Percentiles rank a stretch among this genome's conserved stretches.
phyloP scores from a whole-genome alignment of 2,329 filamentous ascomycete species.

The Claviceps arundinis region DNA sequence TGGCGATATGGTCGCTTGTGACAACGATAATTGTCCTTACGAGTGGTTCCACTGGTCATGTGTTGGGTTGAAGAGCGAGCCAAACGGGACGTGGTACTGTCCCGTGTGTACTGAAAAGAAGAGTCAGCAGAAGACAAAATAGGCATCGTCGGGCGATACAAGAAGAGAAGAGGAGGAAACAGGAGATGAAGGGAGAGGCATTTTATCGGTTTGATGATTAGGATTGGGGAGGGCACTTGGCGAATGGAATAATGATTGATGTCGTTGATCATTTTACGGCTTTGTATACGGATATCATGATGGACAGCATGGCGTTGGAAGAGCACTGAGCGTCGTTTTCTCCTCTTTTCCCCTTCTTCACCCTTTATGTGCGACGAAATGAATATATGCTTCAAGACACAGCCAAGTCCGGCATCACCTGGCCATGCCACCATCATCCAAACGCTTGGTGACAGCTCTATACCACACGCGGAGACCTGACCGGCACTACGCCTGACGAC shows the following conservation, averaged over 20 bases:
- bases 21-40: slow-evolving; percentile 67
- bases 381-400: too few relatives aligned
- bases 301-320: background rate
- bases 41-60: slow-evolving; percentile 85
- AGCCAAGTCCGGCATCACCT: too few relatives aligned
- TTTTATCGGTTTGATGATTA: too few relatives aligned
- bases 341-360: background rate
- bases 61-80: slow-evolving; percentile 54
- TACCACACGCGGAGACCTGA: too few relatives aligned
- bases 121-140: slow-evolving; percentile 29
- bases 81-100: slow-evolving; percentile 55
- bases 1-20: slow-evolving; percentile 80
- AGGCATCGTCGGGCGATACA: background rate
- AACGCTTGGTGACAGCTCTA: too few relatives aligned
- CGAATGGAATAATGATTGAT: background rate
- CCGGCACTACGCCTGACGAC: background rate
- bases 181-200: too few relatives aligned
- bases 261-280: too few relatives aligned
- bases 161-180: too few relatives aligned
- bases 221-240: too few relatives aligned
- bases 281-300: background rate
- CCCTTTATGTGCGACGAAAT: too few relatives aligned
- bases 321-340: background rate
- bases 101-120: slow-evolving; percentile 45
- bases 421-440: too few relatives aligned